Conservation (phyloP, 176 grass and related monocot genomes). For the Raddia distichophylla region DNA sequence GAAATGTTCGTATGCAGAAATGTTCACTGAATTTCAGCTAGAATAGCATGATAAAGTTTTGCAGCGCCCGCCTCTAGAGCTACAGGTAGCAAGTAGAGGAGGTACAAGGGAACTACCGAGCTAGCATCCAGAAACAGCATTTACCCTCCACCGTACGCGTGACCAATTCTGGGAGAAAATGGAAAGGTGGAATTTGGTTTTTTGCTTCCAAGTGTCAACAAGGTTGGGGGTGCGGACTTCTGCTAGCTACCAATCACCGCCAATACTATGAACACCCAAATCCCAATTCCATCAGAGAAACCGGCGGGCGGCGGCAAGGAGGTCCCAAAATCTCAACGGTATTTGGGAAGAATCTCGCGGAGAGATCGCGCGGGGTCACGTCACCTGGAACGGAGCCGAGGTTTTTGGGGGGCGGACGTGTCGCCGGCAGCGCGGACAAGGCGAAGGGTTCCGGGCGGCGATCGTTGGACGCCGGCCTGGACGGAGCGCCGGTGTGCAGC, state of each 20-base stretch:
- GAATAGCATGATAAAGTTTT: not conserved
- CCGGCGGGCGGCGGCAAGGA: not conserved
- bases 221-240: not conserved
- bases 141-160: not conserved
- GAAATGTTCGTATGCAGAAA: not conserved
- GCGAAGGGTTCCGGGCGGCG: not conserved
- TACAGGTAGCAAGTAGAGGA: not conserved
- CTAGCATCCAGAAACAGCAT: not conserved
- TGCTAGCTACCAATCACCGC: not conserved
- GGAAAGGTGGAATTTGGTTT: not conserved
- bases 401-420: not conserved
- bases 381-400: not conserved
- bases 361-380: not conserved
- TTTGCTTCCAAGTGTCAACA: no score
- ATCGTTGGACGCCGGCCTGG: not conserved
- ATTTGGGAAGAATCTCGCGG: not conserved
- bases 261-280: not conserved
- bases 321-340: not conserved
- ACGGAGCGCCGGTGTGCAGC: not conserved
- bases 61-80: not conserved
- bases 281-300: no score
- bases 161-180: not conserved
- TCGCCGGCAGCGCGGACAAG: not conserved
- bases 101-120: not conserved
- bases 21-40: not conserved